Base-by-base conservation (phyloP, 2,329 filamentous ascomycete species). In the Colletotrichum spaethianum region DNA sequence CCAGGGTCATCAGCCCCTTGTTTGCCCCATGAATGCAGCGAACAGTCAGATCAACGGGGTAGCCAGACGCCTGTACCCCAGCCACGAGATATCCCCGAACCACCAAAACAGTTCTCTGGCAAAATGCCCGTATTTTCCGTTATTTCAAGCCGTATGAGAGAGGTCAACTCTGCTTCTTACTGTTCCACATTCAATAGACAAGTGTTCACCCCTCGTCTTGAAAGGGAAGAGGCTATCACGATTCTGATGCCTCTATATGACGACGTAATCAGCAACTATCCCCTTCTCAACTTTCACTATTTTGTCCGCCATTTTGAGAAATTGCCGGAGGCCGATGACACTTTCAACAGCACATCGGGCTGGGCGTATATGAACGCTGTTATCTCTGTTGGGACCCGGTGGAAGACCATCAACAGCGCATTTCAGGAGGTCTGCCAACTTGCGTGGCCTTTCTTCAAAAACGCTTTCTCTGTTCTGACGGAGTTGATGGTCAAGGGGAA, bases 371-470 rank as follows among this genome's bases (percentile, higher is more conserved):
- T 68, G 26, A 70, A 70, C 18, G 44, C 48, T 6, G 56, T 64
- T 16, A 67, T 74, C 11, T 62, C 70, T 1, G 50, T 74, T 1
- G 72, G 72, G 1, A 60, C 62, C 2, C 56, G 56, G 11, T 64
- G 53, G n/a, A 74, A 73, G 46, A 60, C 69, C 7, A 62, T 70
- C 20, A 74, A 74, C 38, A 50, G 40, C 23, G 53, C 70, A 6
- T 65, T 70, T n/a, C 50, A 62, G 14, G 65, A 65, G n/a, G 46
- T 73, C 23, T 69, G 57, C 42, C 69, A 59, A 20, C 61, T 61
- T 14, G 65, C 70, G n/a, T 73, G 70, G 72, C 61, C 69, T 11
- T 74, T 73, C 38, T 61, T 73, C 20, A 74, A 73, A 23, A 74
- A 74, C 28, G 60, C 64, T 1, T 72, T 73, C 16, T 66, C 56